Conservation (phyloP, 2,329 filamentous ascomycete genomes). For the Pestalotiopsis sp. region DNA sequence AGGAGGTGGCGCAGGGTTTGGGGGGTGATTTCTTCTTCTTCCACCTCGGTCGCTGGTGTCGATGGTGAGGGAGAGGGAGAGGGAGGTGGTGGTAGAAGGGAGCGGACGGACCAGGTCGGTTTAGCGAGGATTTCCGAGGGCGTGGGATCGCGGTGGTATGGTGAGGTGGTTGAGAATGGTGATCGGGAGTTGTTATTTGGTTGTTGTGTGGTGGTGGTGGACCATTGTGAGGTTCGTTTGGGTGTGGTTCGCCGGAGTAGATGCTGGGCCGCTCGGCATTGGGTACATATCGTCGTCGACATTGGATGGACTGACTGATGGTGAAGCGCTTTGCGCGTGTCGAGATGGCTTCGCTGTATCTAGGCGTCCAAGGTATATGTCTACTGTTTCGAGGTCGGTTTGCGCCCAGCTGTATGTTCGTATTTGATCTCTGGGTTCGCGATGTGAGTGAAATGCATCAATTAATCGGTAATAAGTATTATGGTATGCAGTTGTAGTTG, state of each 20-base stretch:
- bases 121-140: conserved; percentile 58
- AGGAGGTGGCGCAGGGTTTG: conserved; percentile 81
- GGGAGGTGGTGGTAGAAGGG: conserved; percentile 61
- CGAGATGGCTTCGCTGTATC: too few relatives aligned
- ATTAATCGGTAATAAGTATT: background rate
- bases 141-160: background rate
- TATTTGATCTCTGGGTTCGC: too few relatives aligned
- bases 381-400: background rate
- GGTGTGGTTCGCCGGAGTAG: background rate
- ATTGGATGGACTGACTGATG: conserved; percentile 14
- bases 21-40: conserved; percentile 56
- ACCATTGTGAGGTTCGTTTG: background rate
- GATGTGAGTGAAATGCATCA: too few relatives aligned
- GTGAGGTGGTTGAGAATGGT: conserved; percentile 1
- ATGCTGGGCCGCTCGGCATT: conserved; percentile 25
- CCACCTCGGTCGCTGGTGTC: background rate
- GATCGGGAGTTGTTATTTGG: background rate
- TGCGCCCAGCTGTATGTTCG: too few relatives aligned
- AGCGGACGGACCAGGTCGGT: conserved; percentile 83
- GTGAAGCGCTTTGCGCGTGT: background rate
- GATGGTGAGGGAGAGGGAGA: conserved; percentile 27
- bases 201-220: background rate
- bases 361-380: too few relatives aligned
- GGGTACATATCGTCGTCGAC: conserved; percentile 26
- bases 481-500: background rate